Evolutionary conservation across 257 asterid genomes (phyloP).

Genomic region (Ilex aquifolium): DNA sequence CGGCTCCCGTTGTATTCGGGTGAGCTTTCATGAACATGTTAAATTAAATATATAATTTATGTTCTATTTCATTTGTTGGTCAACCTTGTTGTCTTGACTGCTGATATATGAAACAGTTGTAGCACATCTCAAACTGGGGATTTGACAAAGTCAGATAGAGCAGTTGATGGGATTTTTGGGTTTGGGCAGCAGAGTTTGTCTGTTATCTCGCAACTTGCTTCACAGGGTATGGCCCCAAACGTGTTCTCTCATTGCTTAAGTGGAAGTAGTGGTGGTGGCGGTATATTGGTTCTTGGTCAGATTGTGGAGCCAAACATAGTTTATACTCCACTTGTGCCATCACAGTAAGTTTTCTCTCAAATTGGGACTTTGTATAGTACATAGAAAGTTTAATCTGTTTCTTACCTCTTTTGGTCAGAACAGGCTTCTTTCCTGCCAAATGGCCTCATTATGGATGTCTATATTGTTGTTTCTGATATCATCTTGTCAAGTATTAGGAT

Average conservation of each 20-base stretch:
- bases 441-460: too few species aligned
- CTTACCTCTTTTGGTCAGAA: too few species aligned
- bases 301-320: slow-evolving; percentile 84
- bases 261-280: slow-evolving; percentile 79
- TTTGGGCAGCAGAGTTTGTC: slow-evolving; percentile 96
- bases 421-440: too few species aligned
- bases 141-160: slow-evolving; percentile 87
- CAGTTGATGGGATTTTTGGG: slow-evolving; percentile 97
- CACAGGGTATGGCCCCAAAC: slow-evolving; percentile 73
- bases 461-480: too few species aligned
- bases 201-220: slow-evolving; percentile 79
- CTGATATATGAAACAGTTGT: slow-evolving; percentile 52
- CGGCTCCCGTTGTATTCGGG: slow-evolving; percentile 91
- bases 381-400: too few species aligned
- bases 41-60: background rate
- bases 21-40: slow-evolving; percentile 26
- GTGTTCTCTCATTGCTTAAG: slow-evolving; percentile 86
- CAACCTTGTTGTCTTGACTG: slow-evolving; percentile 13
- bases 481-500: too few species aligned
- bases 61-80: background rate
- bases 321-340: slow-evolving; percentile 87
- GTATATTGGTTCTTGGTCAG: slow-evolving; percentile 86
- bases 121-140: slow-evolving; percentile 94
- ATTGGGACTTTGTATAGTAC: too few species aligned
- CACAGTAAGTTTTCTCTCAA: slow-evolving; percentile 60